A percentile compares a stretch with the other conserved stretches of the same genome.
phyloP scores from a whole-genome alignment of 345 rosid species.

The Citrus medica region DNA sequence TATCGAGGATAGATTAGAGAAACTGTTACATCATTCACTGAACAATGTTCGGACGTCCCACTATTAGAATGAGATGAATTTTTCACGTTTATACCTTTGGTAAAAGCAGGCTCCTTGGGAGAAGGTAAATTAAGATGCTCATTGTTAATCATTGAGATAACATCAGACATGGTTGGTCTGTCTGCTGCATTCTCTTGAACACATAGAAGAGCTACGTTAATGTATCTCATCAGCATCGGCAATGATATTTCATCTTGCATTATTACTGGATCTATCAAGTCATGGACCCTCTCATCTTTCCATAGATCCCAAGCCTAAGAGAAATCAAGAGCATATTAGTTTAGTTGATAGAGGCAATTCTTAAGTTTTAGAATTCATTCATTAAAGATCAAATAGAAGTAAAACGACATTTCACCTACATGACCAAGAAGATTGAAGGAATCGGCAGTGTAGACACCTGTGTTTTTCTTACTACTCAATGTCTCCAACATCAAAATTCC shows the following conservation, averaged over 20 bases:
- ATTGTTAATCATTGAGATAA: neutral
- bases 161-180: neutral
- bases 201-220: neutral
- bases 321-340: neutral
- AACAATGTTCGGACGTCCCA: neutral
- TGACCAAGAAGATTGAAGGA: constrained; percentile 25
- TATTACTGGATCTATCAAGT: neutral
- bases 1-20: neutral
- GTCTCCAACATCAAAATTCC: constrained; percentile 32
- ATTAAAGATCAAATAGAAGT: neutral
- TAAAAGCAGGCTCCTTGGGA: neutral
- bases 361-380: neutral
- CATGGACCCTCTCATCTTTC: neutral
- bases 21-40: neutral
- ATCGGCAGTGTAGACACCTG: constrained; percentile 32
- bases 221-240: neutral
- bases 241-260: neutral
- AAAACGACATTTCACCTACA: neutral
- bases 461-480: constrained; percentile 43
- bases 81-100: neutral
- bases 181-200: neutral
- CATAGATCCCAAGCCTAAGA: neutral
- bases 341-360: neutral
- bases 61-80: neutral
- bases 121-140: neutral